phyloP scores from a whole-genome alignment of 345 rosid species.

The Clausena lansium region DNA sequence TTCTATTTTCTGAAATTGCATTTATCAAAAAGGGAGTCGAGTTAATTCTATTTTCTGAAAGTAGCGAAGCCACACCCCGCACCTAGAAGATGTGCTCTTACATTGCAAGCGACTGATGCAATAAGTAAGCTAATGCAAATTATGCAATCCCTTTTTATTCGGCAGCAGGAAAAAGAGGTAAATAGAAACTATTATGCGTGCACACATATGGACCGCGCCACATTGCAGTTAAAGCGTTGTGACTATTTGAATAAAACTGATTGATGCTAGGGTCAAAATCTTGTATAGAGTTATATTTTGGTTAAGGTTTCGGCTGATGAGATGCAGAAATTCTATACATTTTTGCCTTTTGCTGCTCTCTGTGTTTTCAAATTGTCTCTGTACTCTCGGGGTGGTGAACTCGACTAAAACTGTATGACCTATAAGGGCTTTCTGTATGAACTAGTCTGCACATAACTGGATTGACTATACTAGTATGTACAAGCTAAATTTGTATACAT shows the following conservation, averaged over 20 bases:
- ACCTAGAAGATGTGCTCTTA: background rate
- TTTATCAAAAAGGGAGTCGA: no score
- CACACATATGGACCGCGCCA: background rate
- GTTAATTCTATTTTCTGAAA: no score
- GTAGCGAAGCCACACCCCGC: background rate
- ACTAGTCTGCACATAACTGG: background rate
- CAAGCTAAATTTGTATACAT: constrained; percentile 16
- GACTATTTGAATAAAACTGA: background rate
- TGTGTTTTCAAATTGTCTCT: background rate
- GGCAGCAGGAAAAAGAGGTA: no score
- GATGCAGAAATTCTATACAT: background rate
- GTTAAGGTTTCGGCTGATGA: background rate
- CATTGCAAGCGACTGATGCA: background rate
- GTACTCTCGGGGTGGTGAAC: background rate
- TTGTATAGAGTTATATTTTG: background rate
- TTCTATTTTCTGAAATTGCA: no score
- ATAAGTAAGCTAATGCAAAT: background rate
- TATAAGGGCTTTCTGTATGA: background rate
- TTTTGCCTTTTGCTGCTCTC: background rate
- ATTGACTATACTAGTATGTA: constrained; percentile 18
- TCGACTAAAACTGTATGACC: background rate
- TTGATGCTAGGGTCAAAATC: background rate
- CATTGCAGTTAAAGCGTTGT: background rate
- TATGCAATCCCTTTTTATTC: no score
- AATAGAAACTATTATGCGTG: background rate